Percentiles rank a stretch among this genome's conserved stretches.
Conservation (phyloP, 1,284 basidiomycete genomes). For the Volvariella surrecta region DNA sequence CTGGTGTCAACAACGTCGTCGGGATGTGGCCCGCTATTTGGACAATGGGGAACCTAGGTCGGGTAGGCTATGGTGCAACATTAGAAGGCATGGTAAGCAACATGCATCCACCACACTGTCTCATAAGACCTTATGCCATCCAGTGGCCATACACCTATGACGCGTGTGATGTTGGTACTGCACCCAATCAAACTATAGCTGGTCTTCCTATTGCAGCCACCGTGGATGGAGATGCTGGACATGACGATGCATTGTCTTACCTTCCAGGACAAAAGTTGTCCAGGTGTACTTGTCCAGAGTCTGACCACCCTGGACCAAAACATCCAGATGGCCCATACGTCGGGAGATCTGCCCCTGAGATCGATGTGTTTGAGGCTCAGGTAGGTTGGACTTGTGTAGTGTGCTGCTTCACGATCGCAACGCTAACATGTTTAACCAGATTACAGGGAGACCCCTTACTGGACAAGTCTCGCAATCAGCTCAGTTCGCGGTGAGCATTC, state of each 20-base stretch:
- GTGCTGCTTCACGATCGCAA: slow-evolving; percentile 25
- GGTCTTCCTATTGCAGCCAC: slow-evolving; percentile 30
- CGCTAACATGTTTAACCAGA: slow-evolving; percentile 25
- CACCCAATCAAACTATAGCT: slow-evolving; percentile 41
- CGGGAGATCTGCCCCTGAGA: slow-evolving; percentile 69
- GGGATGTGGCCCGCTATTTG: slow-evolving; percentile 65
- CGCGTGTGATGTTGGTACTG: slow-evolving; percentile 60
- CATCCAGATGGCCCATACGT: slow-evolving; percentile 51
- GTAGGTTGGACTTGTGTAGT: slow-evolving; percentile 13
- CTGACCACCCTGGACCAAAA: slow-evolving; percentile 68
- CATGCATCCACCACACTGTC: neutral
- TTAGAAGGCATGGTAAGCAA: slow-evolving; percentile 34
- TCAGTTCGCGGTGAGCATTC: slow-evolving; percentile 48
- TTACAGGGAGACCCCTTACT: slow-evolving; percentile 31
- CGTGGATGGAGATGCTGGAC: slow-evolving; percentile 35
- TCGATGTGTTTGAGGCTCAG: slow-evolving; percentile 70
- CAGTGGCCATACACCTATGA: slow-evolving; percentile 73
- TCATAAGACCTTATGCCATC: neutral
- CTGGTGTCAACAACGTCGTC: slow-evolving; percentile 42
- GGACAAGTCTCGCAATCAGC: slow-evolving; percentile 56
- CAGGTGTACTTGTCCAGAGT: slow-evolving; percentile 63
- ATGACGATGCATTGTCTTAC: slow-evolving; percentile 35
- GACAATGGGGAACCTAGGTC: slow-evolving; percentile 56
- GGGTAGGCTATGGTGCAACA: slow-evolving; percentile 37
- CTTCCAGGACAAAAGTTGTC: slow-evolving; percentile 71